Evolutionary conservation across 805 yeast genomes (phyloP).

Genomic region (Yamadazyma phyllophila): DNA sequence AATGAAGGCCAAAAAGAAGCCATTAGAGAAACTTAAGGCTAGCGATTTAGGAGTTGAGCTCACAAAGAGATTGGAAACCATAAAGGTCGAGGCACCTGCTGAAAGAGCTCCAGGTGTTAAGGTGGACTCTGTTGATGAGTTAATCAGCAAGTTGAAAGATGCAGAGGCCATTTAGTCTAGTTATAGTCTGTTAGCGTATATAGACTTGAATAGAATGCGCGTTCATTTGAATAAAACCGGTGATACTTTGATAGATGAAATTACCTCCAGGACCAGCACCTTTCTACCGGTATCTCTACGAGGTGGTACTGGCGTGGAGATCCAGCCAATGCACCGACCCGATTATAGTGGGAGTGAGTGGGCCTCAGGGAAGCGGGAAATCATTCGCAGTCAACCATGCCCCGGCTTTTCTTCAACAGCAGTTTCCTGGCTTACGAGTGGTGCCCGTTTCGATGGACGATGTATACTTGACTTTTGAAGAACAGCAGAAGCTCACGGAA

Average conservation of each 20-base stretch:
- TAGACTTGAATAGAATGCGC: neutral
- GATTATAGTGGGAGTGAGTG: constrained; percentile 56
- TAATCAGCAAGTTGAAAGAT: constrained; percentile 74
- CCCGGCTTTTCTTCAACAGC: constrained; percentile 7
- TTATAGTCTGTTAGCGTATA: neutral
- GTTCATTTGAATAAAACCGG: neutral
- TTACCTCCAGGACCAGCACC: constrained; percentile 8
- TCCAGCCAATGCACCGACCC: constrained; percentile 23
- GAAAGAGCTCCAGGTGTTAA: constrained; percentile 77
- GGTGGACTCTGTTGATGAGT: constrained; percentile 79
- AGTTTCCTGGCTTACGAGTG: constrained; percentile 33
- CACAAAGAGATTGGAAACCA: constrained; percentile 59
- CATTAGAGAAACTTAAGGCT: constrained; percentile 62
- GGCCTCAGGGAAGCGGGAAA: constrained; percentile 83
- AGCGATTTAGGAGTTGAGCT: constrained; percentile 71
- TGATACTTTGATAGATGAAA: neutral
- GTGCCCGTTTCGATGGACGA: constrained; percentile 79
- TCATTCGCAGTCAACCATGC: constrained; percentile 46
- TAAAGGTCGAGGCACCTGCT: constrained; percentile 84
- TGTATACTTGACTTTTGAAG: constrained; percentile 65
- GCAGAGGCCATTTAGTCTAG: constrained; percentile 55
- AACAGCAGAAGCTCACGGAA: constrained; percentile 50
- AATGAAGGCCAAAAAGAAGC: constrained; percentile 98
- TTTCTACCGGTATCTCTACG: constrained; percentile 2
- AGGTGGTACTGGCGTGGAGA: constrained; percentile 6